Evolutionary conservation across 2,329 filamentous ascomycete species (phyloP), one percentile per base, ranked within the genome.

Genomic region (Neonectria magnoliae): DNA sequence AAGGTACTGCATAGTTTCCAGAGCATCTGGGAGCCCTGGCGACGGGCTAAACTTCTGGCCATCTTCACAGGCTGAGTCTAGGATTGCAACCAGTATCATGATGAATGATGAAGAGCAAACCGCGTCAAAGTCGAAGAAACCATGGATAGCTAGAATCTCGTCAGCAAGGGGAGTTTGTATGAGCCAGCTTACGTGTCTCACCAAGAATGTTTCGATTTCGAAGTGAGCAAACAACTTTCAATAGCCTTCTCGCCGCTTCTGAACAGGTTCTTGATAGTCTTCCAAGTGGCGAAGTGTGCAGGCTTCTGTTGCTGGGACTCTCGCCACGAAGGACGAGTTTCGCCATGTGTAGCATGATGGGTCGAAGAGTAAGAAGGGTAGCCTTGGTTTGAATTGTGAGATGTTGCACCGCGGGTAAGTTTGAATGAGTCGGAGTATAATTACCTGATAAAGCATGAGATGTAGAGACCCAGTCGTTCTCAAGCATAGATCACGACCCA

Each of bases 371-470:
- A 4, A 76, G 72, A 33, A 76, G 73, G 0, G 74, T 76, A 11
- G 76, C 76, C 74, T 76, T 2, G 7, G 25, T 1, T 20, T 9
- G 2, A 14, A 69, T n/a, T 71, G 54, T 33, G 18, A 61, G 13
- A 6, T 6, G 4, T 4, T 14, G 3, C 1, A 0, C 4, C 3
- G n/a, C 2, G 7, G 38, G 1, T 2, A 20, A 20, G 4, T 18
- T 9, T 6, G 11, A 1, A 0, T 3, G 2, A 5, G 9, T 8
- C n/a, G 9, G 18, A 10, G 1, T 4, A 8, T 11, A 5, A 38
- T 13, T 64, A 76, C 75, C 66, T 77, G 75, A 42, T 76, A 77
- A 6, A 77, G 66, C 76, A 77, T 77, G 48, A 77, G 66, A 47
- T 77, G 76, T 2, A 77, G 48, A 1, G 75, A 76, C 13, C 76